Evolutionary conservation across 2,329 filamentous ascomycete species (phyloP).

Genomic region (Dactylonectria estremocensis): DNA sequence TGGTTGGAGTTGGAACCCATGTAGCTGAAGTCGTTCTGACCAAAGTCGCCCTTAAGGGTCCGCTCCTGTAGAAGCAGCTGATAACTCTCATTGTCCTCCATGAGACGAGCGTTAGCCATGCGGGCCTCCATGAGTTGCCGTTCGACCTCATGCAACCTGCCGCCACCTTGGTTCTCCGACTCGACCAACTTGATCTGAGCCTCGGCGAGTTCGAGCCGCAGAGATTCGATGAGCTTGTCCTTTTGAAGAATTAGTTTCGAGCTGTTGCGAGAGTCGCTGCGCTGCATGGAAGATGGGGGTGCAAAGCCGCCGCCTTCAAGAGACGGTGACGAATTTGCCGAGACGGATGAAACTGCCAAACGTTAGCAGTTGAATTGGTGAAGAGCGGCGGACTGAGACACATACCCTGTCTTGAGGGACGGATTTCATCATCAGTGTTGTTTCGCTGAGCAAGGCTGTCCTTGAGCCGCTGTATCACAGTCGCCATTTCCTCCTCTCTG

Average conservation of each 20-base stretch:
- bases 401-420: slow-evolving; percentile 73
- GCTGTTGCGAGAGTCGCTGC: slow-evolving; percentile 90
- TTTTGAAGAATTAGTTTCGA: slow-evolving; percentile 94
- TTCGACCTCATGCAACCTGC: slow-evolving; percentile 90
- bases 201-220: slow-evolving; percentile 93
- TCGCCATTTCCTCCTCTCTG: slow-evolving; percentile 91
- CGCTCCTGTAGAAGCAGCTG: slow-evolving; percentile 94
- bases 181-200: slow-evolving; percentile 96
- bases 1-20: slow-evolving; percentile 72
- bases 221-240: slow-evolving; percentile 94
- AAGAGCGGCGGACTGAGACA: slow-evolving; percentile 27
- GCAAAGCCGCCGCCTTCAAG: slow-evolving; percentile 87
- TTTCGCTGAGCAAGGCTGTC: slow-evolving; percentile 87
- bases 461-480: slow-evolving; percentile 91
- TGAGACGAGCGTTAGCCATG: slow-evolving; percentile 94
- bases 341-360: slow-evolving; percentile 26
- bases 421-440: slow-evolving; percentile 68
- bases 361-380: slow-evolving; percentile 37
- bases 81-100: slow-evolving; percentile 99
- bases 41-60: slow-evolving; percentile 94
- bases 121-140: slow-evolving; percentile 90
- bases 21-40: slow-evolving; percentile 85
- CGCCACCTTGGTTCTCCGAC: slow-evolving; percentile 92
- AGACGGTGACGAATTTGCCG: slow-evolving; percentile 74
- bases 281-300: slow-evolving; percentile 85